These are phyloP conservation scores for Xylaria sp. DNA, from an alignment of 2,329 filamentous ascomycete species.

Conservation along the genomic window DNA sequence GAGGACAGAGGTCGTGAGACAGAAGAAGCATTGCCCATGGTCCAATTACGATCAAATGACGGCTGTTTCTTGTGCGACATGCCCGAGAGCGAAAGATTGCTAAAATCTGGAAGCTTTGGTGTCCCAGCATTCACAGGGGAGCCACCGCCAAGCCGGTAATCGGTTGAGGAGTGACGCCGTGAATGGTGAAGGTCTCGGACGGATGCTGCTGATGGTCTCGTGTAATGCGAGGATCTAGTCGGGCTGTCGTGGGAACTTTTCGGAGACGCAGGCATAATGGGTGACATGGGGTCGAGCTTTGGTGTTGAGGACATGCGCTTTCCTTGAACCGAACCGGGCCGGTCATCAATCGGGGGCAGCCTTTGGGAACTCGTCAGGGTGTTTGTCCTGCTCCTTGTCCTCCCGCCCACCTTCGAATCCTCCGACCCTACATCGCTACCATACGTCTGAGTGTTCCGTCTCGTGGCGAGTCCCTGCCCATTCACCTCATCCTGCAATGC, in stretches of 20 bases:
- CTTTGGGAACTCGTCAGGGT: constrained; percentile 56
- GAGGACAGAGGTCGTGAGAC: constrained; percentile 56
- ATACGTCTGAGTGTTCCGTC: constrained; percentile 59
- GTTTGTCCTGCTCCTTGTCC: constrained; percentile 58
- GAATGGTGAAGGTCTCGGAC: constrained; percentile 82
- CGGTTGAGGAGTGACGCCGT: constrained; percentile 84
- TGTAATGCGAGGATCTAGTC: constrained; percentile 52
- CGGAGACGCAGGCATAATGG: constrained; percentile 46
- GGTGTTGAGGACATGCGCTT: constrained; percentile 58
- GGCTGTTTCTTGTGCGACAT: constrained; percentile 63
- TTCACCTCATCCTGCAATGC: constrained; percentile 84
- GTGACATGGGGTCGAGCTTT: constrained; percentile 49
- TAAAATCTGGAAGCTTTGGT: constrained; percentile 48
- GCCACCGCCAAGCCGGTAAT: constrained; percentile 57
- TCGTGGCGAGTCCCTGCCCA: constrained; percentile 46
- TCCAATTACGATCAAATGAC: constrained; percentile 73
- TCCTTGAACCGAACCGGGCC: constrained; percentile 50
- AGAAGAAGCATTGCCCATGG: constrained; percentile 56
- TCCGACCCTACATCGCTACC: constrained; percentile 63
- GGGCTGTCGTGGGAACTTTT: constrained; percentile 48
- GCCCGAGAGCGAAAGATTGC: constrained; percentile 46
- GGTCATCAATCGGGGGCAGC: constrained; percentile 46
- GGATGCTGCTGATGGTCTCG: constrained; percentile 77
- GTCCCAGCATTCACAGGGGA: constrained; percentile 39
- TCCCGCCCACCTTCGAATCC: constrained; percentile 42